Evolutionary conservation across 768 basidiomycete genomes (phyloP).

Genomic region (Leccinum rimulosum): DNA sequence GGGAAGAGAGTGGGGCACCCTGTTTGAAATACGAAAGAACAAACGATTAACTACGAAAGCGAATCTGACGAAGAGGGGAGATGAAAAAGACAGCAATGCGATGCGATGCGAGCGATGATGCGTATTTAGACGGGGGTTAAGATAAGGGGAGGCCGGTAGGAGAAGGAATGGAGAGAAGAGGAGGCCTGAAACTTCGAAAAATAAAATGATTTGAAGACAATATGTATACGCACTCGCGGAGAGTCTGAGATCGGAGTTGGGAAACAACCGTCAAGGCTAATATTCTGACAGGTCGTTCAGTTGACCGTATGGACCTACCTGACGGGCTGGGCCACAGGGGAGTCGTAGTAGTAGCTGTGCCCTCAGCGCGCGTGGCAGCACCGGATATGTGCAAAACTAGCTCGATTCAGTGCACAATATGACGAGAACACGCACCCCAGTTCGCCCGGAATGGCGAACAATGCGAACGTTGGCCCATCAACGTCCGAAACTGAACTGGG

Average conservation of each 20-base stretch:
- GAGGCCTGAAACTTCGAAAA: slow-evolving; percentile 25
- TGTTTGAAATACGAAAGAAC: slow-evolving; percentile 24
- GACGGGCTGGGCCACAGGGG: not conserved
- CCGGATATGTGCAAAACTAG: slow-evolving; percentile 5
- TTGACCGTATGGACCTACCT: not conserved
- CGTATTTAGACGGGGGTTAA: slow-evolving; percentile 32
- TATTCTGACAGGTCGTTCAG: slow-evolving; percentile 20
- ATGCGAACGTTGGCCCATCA: slow-evolving; percentile 12
- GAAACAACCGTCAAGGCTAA: slow-evolving; percentile 20
- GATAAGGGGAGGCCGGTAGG: slow-evolving; percentile 23
- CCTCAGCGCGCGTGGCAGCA: not conserved
- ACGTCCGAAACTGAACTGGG: not conserved
- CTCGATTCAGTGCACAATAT: slow-evolving; percentile 28
- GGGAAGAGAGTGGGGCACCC: slow-evolving; percentile 9
- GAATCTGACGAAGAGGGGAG: slow-evolving; percentile 15
- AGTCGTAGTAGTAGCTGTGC: not conserved
- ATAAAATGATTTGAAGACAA: slow-evolving; percentile 26
- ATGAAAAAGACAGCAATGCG: slow-evolving; percentile 33
- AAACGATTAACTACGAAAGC: slow-evolving; percentile 33
- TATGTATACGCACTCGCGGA: slow-evolving; percentile 27
- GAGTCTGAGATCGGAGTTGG: slow-evolving; percentile 33
- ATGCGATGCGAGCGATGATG: slow-evolving; percentile 28
- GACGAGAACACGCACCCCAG: slow-evolving; percentile 19
- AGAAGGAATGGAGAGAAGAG: slow-evolving; percentile 11
- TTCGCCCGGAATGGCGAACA: slow-evolving; percentile 28